These are phyloP conservation scores for Fusarium sp. DNA, from an alignment of 2,329 filamentous ascomycete genomes.

Conservation along the genomic window DNA sequence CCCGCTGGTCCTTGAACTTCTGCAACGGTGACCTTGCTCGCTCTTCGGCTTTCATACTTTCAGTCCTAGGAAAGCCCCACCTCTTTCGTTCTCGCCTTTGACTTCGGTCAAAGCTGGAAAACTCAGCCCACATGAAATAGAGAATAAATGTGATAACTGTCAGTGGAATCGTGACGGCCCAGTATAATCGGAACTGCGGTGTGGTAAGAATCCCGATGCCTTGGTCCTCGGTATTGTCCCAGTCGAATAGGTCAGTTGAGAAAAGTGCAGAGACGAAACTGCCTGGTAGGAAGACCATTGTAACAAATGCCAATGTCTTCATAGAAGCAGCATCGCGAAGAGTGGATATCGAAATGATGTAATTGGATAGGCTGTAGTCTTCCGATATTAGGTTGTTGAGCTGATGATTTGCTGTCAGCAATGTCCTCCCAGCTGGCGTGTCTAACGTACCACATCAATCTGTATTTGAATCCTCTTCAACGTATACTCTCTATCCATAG, in stretches of 20 bases:
- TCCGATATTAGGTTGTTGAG: slow-evolving; percentile 54
- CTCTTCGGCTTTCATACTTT: slow-evolving; percentile 24
- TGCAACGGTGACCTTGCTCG: slow-evolving; percentile 25
- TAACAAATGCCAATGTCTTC: slow-evolving; percentile 57
- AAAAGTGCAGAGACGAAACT: slow-evolving; percentile 58
- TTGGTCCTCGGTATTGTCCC: slow-evolving; percentile 44
- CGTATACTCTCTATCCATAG: slow-evolving; percentile 51
- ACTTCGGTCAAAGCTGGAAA: slow-evolving; percentile 44
- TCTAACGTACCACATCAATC: slow-evolving; percentile 50
- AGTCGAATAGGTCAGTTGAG: slow-evolving; percentile 51
- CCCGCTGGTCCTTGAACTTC: slow-evolving; percentile 25
- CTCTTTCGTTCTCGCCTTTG: slow-evolving; percentile 21
- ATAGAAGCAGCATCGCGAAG: slow-evolving; percentile 57
- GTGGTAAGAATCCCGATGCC: slow-evolving; percentile 47
- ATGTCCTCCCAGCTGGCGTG: too few species aligned
- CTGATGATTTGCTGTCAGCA: slow-evolving; percentile 36
- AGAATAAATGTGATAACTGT: slow-evolving; percentile 51
- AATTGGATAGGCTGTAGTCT: slow-evolving; percentile 51
- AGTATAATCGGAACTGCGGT: slow-evolving; percentile 55
- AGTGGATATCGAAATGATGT: slow-evolving; percentile 51
- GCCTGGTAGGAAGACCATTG: slow-evolving; percentile 57
- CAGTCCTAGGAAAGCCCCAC: slow-evolving; percentile 31
- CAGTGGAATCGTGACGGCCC: slow-evolving; percentile 54
- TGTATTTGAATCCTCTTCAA: slow-evolving; percentile 54
- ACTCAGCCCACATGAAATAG: slow-evolving; percentile 51